Conservation (phyloP, 495 filamentous ascomycete genomes). For the Daldinia childiae region DNA sequence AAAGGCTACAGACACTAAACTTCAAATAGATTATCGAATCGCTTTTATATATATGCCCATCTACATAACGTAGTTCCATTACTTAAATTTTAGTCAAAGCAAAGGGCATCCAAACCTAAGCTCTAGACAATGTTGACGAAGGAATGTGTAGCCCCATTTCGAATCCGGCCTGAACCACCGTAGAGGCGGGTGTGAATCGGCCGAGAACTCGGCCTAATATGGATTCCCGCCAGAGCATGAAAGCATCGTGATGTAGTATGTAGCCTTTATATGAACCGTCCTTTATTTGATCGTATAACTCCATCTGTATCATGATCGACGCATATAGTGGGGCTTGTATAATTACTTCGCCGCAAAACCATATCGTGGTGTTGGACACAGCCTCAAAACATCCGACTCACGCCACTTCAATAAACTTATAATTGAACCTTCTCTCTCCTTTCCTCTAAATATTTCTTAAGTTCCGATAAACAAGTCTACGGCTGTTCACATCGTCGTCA, state of each 20-base stretch:
- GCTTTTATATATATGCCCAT: background rate
- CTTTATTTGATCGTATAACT: background rate
- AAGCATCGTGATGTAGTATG: background rate
- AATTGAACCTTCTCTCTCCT: background rate
- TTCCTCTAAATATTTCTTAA: background rate
- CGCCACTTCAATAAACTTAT: background rate
- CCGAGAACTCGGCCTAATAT: background rate
- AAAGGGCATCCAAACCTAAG: background rate
- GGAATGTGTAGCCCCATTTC: background rate
- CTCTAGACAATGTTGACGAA: background rate
- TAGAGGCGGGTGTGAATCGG: background rate
- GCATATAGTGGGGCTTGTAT: background rate
- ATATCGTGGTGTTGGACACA: constrained; percentile 3
- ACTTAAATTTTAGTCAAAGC: background rate
- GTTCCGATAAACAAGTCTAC: background rate
- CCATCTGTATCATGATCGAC: constrained; percentile 16
- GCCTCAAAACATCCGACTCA: constrained; percentile 14
- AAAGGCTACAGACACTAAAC: background rate
- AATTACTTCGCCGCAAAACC: background rate
- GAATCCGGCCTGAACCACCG: background rate
- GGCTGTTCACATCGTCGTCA: background rate
- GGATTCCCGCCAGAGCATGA: background rate
- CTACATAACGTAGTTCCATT: background rate
- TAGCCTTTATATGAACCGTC: background rate
- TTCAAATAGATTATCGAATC: background rate